Base-by-base conservation (phyloP, 768 basidiomycete species). In the Atractiella rhizophila region DNA sequence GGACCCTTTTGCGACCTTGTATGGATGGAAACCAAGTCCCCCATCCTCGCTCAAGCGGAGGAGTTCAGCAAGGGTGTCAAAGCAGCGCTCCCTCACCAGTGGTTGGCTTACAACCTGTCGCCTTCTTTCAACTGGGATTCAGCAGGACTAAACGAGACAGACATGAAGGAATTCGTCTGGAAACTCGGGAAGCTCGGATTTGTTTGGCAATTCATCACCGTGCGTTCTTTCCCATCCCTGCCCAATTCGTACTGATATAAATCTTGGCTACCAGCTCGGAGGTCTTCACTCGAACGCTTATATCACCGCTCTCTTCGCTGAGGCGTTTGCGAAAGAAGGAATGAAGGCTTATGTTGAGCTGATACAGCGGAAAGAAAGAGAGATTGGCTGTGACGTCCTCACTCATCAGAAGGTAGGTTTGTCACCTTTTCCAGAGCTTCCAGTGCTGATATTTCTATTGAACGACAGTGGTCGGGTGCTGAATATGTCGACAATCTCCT, bases 321-420 rank as follows among this genome's bases (percentile, higher is more conserved):
- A 70, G 51, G 68, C 76, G 39, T 46, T 40, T 36, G 76, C 82
- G 28, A 75, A 73, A 60, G 86, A 88, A 47, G 91, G 88, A 30
- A 98, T 98, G 91, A 85, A 94, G 60, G 91, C 91, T 2, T 98
- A 96, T 56, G 86, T 94, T 47, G 81, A 86, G 62, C 64, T 96
- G 43, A 66, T 98, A 40, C 91, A 98, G 59, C 66, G 79, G 23
- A 76, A 70, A 57, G 91, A 98, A 57, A 70, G 83, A 37, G 85
- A 94, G 51, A 68, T 91, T 39, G 83, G 76, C 36, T 83, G 79
- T 46, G 91, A 98, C 55, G 88, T 96, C 20, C 71, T 96, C 50
- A 94, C 85, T 6, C 91, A 98, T 58, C 91, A 98, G 60, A 86
- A 74, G 69, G 80, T 80, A 16, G 4, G n/a, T 19, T 18, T n/a